Evolutionary conservation across 78 protist genomes (phyloP), one percentile per base, ranked within the genome.

Genomic region (Speleostelium caveatum): DNA sequence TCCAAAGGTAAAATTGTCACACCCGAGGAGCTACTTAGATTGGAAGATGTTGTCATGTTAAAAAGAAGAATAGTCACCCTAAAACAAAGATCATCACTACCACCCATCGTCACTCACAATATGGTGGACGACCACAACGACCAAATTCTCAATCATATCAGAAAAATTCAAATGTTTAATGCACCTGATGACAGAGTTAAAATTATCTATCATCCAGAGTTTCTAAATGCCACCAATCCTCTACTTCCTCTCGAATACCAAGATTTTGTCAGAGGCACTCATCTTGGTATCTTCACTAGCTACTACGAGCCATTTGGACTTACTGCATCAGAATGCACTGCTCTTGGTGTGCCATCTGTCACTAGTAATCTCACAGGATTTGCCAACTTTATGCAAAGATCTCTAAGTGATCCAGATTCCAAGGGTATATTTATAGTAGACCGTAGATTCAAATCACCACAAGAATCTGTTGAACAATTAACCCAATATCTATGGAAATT

Each of bases 181-280:
- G 36, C 75, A 5, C 67, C 38, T 36, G 72, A 77, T 5, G 95
- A 94, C 72, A 56, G 95, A 5, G 97, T 96, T 26, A 94, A 96
- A 86, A 86, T 96, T 62, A 62, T 96, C 30, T 96, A 79, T 76
- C 98, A 96, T 68, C 98, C 98, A 51, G 96, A 95, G 86, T 96
- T 96, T 62, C 65, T 96, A 35, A 65, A 21, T 33, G 41, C 93
- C 2, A 88, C 97, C 28, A 79, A 55, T 66, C 97, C 98, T 8
- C 60, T 96, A 28, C 26, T 96, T 26, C 96, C 96, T 19, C 36
- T 93, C 53, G 98, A 96, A 62, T 96, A 96, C 45, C 78, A 93
- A 3, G 96, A 87, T 10, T 95, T 95, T 49, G 96, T 96, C 21
- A 66, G 95, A 42, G 97, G 97, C 28, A 94, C 96, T 49, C 98